Base-by-base conservation (phyloP, 805 yeast species). In the Isabelozyma rhagii region DNA sequence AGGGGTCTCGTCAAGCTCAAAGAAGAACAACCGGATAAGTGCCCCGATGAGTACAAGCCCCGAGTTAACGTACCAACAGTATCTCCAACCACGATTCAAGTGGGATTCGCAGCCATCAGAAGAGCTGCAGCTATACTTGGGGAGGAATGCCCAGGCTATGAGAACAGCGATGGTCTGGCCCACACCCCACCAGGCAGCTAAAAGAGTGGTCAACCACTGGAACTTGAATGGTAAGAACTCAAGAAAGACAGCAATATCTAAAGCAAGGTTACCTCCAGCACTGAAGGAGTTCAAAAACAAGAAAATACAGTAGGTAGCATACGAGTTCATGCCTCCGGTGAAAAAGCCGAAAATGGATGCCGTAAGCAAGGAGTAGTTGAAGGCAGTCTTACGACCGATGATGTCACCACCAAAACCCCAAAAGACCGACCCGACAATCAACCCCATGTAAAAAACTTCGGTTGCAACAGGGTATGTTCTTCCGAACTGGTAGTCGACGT, bases 1-100 rank as follows among this genome's bases (percentile, higher is more conserved):
- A 21, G 87, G 86, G 46, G 84, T 77, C 57, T 82, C 87, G 48
- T 73, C 74, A 51, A 83, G 49, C 45, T 56, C 51, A 40, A 61
- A 51, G 34, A 29, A 29, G 9, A 58, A 68, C 46, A 80, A 69
- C 39, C 76, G 53, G 21, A 65, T 53, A 10, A 61, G 46, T 25
- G 69, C 68, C 65, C 69, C 62, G 14, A 60, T 53, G 49, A 69
- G 55, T 2, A 83, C 83, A 34, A 83, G 52, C 18, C 84, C 78
- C 11, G 77, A 64, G 46, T 80, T 57, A 8, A 81, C 81, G 53
- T 75, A 74, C 54, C 74, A 68, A 45, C 73, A 69, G 62, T 83
- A 83, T 55, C 87, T 65, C 87, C 87, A 83, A 47, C 87, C 87
- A 66, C 77, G 72, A 61, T 83, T 83, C 34, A 67, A 60, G 10